Evolutionary conservation across 306 rosid genomes (phyloP).

Genomic region (Lathyrus oleraceus): DNA sequence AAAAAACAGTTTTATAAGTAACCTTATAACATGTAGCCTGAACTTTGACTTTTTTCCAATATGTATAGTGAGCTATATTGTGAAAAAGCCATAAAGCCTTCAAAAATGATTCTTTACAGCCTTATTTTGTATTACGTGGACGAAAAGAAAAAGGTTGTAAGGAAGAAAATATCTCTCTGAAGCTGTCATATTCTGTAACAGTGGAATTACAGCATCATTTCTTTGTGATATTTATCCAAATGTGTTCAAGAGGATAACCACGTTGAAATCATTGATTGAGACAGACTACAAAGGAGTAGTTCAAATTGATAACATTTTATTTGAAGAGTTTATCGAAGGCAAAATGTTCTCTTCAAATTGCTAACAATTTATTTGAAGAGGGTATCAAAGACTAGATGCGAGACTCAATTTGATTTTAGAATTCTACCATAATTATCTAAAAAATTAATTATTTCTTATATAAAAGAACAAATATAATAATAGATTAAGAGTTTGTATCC

Average conservation of each 20-base stretch:
- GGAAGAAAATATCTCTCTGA: background rate
- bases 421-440: too few relatives aligned
- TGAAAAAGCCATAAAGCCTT: background rate
- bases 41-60: constrained; percentile 13
- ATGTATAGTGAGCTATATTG: background rate
- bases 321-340: background rate
- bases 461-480: too few relatives aligned
- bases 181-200: constrained; percentile 14
- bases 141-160: background rate
- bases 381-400: too few relatives aligned
- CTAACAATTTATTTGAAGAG: too few relatives aligned
- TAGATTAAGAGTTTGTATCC: too few relatives aligned
- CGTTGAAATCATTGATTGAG: background rate
- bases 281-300: background rate
- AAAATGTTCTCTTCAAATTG: too few relatives aligned
- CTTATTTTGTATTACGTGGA: constrained; percentile 10
- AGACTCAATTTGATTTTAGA: too few relatives aligned
- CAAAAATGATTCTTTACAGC: background rate
- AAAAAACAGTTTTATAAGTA: background rate
- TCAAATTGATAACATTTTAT: too few relatives aligned
- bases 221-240: background rate
- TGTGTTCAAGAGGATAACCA: background rate
- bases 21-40: background rate
- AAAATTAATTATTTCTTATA: too few relatives aligned
- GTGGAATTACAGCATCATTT: background rate